These are phyloP conservation scores for Plicaturopsis crispa DNA, from an alignment of 768 basidiomycete species.

Conservation along the genomic window DNA sequence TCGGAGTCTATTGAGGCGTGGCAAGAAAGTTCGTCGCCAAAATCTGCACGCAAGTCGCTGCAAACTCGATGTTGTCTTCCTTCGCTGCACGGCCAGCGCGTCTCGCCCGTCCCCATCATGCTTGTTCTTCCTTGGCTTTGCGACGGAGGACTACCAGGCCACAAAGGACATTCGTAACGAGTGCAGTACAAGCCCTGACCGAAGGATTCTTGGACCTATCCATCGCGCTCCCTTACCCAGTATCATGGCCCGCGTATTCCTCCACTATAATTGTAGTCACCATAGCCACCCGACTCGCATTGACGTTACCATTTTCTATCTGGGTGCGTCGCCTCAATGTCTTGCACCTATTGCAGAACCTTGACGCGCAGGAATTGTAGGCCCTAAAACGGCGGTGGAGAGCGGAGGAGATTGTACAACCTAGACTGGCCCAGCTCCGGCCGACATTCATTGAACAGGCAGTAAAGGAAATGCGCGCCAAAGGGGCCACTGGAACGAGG, in stretches of 20 bases:
- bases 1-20: not conserved
- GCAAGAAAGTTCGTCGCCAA: not conserved
- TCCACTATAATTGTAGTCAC: constrained; percentile 69
- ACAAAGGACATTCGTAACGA: not conserved
- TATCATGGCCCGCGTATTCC: constrained; percentile 63
- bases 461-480: constrained; percentile 42
- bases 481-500: constrained; percentile 48
- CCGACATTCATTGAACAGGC: constrained; percentile 26
- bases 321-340: constrained; percentile 76
- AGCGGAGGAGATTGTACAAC: constrained; percentile 54
- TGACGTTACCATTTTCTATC: constrained; percentile 64
- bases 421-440: constrained; percentile 44
- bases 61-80: not conserved
- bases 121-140: constrained; percentile 25
- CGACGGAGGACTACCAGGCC: not conserved
- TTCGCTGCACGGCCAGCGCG: too few species aligned
- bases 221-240: constrained; percentile 63
- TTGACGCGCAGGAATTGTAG: constrained; percentile 36
- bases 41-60: not conserved
- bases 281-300: constrained; percentile 45
- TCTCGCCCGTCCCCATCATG: constrained; percentile 6
- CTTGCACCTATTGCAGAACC: too few species aligned
- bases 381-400: constrained; percentile 52
- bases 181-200: constrained; percentile 22
- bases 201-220: constrained; percentile 75